These are phyloP conservation scores for Paraphaeosphaeria sporulosa DNA, from an alignment of 2,329 filamentous ascomycete species.

Conservation along the genomic window DNA sequence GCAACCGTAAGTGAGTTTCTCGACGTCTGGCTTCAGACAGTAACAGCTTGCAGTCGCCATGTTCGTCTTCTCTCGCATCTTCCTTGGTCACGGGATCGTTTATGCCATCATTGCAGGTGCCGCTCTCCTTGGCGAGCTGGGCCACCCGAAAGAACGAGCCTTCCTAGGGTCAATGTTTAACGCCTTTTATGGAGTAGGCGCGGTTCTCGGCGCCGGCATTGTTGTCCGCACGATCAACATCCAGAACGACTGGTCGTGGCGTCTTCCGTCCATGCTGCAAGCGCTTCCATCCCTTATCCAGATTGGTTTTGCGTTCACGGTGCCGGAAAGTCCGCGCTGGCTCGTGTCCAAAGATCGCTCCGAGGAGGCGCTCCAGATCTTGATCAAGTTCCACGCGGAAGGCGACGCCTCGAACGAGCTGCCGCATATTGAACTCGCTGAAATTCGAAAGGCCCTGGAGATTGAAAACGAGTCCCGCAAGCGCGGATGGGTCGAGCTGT, in stretches of 20 bases:
- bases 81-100: conserved; percentile 73
- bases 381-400: conserved; percentile 71
- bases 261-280: conserved; percentile 71
- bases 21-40: not conserved
- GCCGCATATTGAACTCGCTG: conserved; percentile 71
- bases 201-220: conserved; percentile 65
- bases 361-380: conserved; percentile 67
- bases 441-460: conserved; percentile 70
- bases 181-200: conserved; percentile 70
- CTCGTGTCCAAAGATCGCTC: conserved; percentile 69
- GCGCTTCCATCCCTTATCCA: conserved; percentile 68
- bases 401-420: conserved; percentile 62
- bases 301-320: conserved; percentile 65
- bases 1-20: conserved; percentile 37
- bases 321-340: conserved; percentile 73
- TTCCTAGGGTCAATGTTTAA: conserved; percentile 74
- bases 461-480: conserved; percentile 62
- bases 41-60: conserved; percentile 45
- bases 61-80: conserved; percentile 67
- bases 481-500: conserved; percentile 66
- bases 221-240: conserved; percentile 70
- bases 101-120: conserved; percentile 70
- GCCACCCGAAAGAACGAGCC: conserved; percentile 72
- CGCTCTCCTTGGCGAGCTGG: conserved; percentile 70
- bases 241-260: conserved; percentile 70